Evolutionary conservation across 257 asterid genomes (phyloP).

Genomic region (Solanum lycopersicoides): DNA sequence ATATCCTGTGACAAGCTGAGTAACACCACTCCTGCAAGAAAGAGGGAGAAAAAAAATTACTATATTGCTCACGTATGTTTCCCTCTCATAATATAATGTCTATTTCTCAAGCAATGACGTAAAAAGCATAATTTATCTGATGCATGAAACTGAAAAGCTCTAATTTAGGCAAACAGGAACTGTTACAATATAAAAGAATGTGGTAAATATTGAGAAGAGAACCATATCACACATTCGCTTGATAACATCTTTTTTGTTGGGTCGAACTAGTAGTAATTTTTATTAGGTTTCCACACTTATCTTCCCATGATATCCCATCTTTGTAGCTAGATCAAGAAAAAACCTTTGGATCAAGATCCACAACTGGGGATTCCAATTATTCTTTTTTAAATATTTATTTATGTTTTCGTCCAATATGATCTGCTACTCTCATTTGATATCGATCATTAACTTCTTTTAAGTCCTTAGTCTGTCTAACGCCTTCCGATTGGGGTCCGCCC

Average conservation of each 20-base stretch:
- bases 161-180: neutral
- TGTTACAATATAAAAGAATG: neutral
- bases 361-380: neutral
- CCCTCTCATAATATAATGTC: neutral
- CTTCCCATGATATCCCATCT: neutral
- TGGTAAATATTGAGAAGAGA: neutral
- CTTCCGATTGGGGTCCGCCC: neutral
- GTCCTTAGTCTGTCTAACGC: neutral
- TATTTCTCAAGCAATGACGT: neutral
- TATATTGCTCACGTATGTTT: neutral
- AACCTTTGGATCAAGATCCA: neutral
- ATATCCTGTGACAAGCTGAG: conserved; percentile 66
- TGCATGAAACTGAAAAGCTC: neutral
- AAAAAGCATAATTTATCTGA: neutral
- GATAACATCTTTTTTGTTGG: neutral
- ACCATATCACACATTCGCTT: neutral
- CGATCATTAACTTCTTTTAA: neutral
- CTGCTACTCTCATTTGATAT: neutral
- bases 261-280: neutral
- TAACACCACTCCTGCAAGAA: conserved; percentile 35
- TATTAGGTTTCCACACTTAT: neutral
- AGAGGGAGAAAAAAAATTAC: neutral
- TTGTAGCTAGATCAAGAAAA: neutral
- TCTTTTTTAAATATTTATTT: neutral
- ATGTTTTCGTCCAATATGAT: neutral